Conservation (phyloP, 2,329 filamentous ascomycete species). For the Ophiosphaerella herpotricha region DNA sequence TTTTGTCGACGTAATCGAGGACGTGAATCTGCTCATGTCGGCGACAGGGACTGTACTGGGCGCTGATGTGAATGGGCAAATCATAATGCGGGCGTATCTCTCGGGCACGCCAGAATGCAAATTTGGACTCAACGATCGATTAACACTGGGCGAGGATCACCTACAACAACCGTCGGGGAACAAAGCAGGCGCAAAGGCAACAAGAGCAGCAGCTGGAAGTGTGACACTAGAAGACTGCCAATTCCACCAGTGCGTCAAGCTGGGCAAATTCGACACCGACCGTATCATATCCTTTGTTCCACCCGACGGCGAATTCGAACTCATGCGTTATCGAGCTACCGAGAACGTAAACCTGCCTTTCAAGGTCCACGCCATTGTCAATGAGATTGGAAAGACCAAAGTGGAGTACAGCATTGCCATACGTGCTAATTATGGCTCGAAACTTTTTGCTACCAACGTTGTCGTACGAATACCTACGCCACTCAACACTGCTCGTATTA, state of each 20-base stretch:
- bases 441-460: constrained; percentile 97
- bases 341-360: constrained; percentile 99
- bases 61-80: constrained; percentile 95
- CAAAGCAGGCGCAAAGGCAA: constrained; percentile 80
- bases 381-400: constrained; percentile 94
- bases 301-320: constrained; percentile 95
- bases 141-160: constrained; percentile 75
- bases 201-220: constrained; percentile 91
- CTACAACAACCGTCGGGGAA: constrained; percentile 73
- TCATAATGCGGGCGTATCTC: constrained; percentile 97
- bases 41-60: constrained; percentile 92
- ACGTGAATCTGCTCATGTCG: constrained; percentile 99
- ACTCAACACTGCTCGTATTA: constrained; percentile 92
- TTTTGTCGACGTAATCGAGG: constrained; percentile 98
- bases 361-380: constrained; percentile 98
- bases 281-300: constrained; percentile 96
- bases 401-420: constrained; percentile 99
- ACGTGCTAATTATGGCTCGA: constrained; percentile 93
- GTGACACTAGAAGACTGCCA: constrained; percentile 98
- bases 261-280: constrained; percentile 95
- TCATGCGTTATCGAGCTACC: constrained; percentile 97
- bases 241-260: constrained; percentile 97
- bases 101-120: constrained; percentile 98
- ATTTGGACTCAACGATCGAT: constrained; percentile 93
- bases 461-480: constrained; percentile 93